Percentiles rank a stretch among this genome's conserved stretches.
Conservation (phyloP, 2,329 filamentous ascomycete genomes). For the Cladophialophora yegresii region DNA sequence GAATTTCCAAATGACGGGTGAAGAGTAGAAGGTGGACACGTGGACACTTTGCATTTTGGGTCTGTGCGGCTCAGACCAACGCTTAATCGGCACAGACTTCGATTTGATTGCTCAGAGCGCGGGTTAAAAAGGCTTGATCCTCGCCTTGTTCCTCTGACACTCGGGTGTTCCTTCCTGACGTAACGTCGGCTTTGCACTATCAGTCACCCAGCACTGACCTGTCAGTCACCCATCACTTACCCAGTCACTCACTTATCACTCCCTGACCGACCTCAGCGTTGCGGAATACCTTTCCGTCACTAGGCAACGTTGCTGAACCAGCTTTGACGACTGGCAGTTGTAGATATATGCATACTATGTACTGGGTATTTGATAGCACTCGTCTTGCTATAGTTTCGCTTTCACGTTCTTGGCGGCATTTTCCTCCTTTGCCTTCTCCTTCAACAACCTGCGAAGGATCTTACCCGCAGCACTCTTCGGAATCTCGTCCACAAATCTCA, state of each 20-base stretch:
- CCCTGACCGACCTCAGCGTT: not conserved
- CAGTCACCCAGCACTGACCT: too few species aligned
- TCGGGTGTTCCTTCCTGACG: not conserved
- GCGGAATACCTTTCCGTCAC: not conserved
- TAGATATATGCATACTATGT: not conserved
- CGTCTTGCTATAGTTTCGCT: conserved; percentile 47
- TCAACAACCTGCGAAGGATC: conserved; percentile 50
- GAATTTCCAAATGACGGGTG: not conserved
- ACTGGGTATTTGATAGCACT: not conserved
- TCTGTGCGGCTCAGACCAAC: not conserved
- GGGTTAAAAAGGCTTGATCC: conserved; percentile 22
- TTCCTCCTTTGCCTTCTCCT: conserved; percentile 48
- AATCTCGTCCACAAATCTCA: conserved; percentile 40
- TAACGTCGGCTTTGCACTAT: not conserved
- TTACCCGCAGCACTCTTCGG: conserved; percentile 48
- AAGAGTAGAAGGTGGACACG: conserved; percentile 2
- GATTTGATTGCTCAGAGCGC: not conserved
- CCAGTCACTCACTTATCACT: not conserved
- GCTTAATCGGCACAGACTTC: conserved; percentile 15
- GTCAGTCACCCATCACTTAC: too few species aligned
- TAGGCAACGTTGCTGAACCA: not conserved
- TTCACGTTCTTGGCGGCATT: conserved; percentile 37
- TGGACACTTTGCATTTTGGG: conserved; percentile 5
- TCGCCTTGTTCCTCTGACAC: conserved; percentile 12
- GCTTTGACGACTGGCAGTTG: not conserved